Percentiles rank a stretch among this genome's conserved stretches.
phyloP scores from a whole-genome alignment of 768 basidiomycete species.

The Baorangia bicolor region DNA sequence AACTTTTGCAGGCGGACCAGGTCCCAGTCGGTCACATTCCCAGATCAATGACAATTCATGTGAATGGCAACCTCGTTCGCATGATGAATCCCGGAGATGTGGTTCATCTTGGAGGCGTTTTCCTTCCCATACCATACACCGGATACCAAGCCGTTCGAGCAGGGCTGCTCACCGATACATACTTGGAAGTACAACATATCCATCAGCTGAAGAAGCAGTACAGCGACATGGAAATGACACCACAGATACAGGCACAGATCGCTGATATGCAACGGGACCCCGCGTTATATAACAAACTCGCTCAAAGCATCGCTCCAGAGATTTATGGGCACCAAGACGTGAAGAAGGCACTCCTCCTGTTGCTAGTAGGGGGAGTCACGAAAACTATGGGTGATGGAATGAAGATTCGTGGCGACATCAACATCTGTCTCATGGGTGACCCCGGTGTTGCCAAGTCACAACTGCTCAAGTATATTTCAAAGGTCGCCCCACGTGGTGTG shows the following conservation, averaged over 20 bases:
- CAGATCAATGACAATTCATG: constrained; percentile 95
- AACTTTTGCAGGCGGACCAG: constrained; percentile 77
- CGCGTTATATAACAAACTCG: constrained; percentile 82
- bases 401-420: constrained; percentile 98
- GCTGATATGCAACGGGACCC: constrained; percentile 69
- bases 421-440: constrained; percentile 98
- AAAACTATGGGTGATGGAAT: constrained; percentile 96
- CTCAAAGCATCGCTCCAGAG: constrained; percentile 95
- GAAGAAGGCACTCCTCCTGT: constrained; percentile 90
- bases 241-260: constrained; percentile 73
- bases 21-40: constrained; percentile 99
- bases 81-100: constrained; percentile 95
- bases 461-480: constrained; percentile 95
- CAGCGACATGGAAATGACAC: constrained; percentile 88
- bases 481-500: constrained; percentile 95
- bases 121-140: constrained; percentile 96
- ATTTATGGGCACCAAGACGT: constrained; percentile 98
- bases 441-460: constrained; percentile 99
- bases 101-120: constrained; percentile 93
- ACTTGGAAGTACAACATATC: constrained; percentile 88
- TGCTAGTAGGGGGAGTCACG: constrained; percentile 94
- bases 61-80: constrained; percentile 87
- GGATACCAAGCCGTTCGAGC: constrained; percentile 97
- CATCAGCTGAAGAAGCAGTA: constrained; percentile 98
- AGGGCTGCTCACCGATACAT: constrained; percentile 95